Conservation (phyloP, 2,329 filamentous ascomycete genomes). For the Trichoderma koningiopsis region DNA sequence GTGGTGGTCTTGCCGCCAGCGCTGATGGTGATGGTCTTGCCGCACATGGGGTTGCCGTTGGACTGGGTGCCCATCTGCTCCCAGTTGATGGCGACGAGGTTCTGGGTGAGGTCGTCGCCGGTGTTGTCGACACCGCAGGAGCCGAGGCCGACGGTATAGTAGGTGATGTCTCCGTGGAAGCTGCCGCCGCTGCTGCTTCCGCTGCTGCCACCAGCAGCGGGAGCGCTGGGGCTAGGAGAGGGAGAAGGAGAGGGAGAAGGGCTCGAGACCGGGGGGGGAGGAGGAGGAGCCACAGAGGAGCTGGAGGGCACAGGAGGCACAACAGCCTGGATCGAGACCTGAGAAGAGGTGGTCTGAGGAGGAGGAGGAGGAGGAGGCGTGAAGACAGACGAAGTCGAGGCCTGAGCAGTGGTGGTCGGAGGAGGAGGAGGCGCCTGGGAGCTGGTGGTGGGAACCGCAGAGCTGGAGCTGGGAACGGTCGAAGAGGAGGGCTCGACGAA, state of each 20-base stretch:
- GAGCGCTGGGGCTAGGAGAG: constrained; percentile 11
- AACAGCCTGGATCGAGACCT: constrained; percentile 16
- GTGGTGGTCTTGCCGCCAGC: constrained; percentile 59
- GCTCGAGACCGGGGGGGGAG: constrained; percentile 25
- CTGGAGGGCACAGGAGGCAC: constrained; percentile 27
- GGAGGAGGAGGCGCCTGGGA: constrained; percentile 33
- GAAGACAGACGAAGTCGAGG: constrained; percentile 27
- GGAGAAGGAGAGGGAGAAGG: constrained; percentile 28
- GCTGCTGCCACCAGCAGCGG: constrained; percentile 18
- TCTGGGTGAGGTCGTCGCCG: constrained; percentile 55
- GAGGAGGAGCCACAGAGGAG: constrained; percentile 25
- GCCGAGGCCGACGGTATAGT: constrained; percentile 69
- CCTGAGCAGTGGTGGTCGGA: constrained; percentile 22
- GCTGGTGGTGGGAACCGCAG: constrained; percentile 32
- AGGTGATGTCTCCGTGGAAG: constrained; percentile 69
- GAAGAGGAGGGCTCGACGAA: constrained; percentile 36
- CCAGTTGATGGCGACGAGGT: constrained; percentile 70
- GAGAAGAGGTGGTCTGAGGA: constrained; percentile 33
- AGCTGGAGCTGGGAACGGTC: constrained; percentile 28
- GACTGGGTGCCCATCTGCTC: constrained; percentile 64
- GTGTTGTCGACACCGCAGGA: constrained; percentile 67
- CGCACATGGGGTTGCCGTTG: constrained; percentile 72
- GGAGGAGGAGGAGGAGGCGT: constrained; percentile 32
- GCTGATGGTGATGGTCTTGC: constrained; percentile 65
- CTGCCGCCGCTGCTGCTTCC: constrained; percentile 30